Evolutionary conservation across 805 yeast genomes (phyloP), one percentile per base, ranked within the genome.

Genomic region (Candida sonorensis): DNA sequence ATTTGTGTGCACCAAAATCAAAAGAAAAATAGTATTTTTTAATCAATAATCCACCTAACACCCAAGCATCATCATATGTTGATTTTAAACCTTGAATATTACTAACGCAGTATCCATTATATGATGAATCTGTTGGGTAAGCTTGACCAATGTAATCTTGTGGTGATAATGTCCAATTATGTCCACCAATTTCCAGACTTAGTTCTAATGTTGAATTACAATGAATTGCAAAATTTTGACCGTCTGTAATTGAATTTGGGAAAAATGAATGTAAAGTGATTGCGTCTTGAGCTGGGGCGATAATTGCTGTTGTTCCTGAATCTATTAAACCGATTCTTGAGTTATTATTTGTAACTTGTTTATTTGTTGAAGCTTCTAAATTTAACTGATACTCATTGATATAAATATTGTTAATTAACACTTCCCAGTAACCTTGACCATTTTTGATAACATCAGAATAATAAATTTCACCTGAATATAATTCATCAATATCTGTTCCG

Each of bases 221-320:
- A 10, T 60, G 66, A 37, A 78, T 63, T 9, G 82, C 83, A 53
- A 61, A 78, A 51, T 73, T 77, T 15, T 72, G 64, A n/a, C 77
- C 75, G 51, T 78, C 84, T 7, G 78, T 64, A 37, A 72, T 53
- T 7, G 75, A 60, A 23, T 59, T 51, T 11, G 49, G 41, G 32
- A 79, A 76, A 44, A 61, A 72, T 4, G 77, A 54, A 46, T 78
- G 84, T 11, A 77, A 34, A 15, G 40, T 57, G 25, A 62, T 36
- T 2, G 84, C 83, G 46, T 78, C 84, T 16, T 51, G 57, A 10
- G 66, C 52, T 5, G 81, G 75, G 26, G 76, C 53, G 3, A 73
- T 72, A 17, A 78, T 53, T 3, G 79, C 69, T 0, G 84, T 77
- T 3, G 85, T 77, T 15, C 85, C 86, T 6, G 81, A 72, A 50